Percentiles rank a stretch among this genome's conserved stretches.
Conservation (phyloP, 257 asterid species). For the Ballota nigra region DNA sequence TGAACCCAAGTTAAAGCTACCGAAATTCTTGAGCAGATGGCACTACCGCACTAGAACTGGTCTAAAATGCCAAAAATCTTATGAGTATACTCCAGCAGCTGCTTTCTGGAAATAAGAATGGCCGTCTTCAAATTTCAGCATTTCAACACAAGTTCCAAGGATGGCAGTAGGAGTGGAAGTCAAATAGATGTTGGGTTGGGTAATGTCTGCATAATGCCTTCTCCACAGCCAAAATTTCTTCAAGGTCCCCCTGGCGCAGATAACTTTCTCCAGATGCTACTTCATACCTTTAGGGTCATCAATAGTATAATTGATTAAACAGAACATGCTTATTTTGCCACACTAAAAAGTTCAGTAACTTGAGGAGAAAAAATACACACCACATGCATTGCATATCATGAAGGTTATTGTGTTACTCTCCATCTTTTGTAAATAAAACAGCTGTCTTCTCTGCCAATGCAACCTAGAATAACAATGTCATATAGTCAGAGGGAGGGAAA, state of each 20-base stretch:
- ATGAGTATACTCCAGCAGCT: slow-evolving; percentile 85
- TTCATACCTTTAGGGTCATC: slow-evolving; percentile 70
- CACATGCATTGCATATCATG: slow-evolving; percentile 99
- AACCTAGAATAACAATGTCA: slow-evolving; percentile 49
- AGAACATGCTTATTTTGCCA: slow-evolving; percentile 3
- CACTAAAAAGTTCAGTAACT: slow-evolving; percentile 1
- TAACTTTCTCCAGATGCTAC: slow-evolving; percentile 95
- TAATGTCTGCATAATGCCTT: slow-evolving; percentile 94
- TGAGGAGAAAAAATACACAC: slow-evolving; percentile 41
- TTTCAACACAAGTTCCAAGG: slow-evolving; percentile 83
- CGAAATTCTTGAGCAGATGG: neutral
- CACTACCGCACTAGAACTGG: neutral
- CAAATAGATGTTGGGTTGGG: slow-evolving; percentile 96
- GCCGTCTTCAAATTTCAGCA: slow-evolving; percentile 91
- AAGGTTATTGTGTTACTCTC: slow-evolving; percentile 94
- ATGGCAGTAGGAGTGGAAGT: slow-evolving; percentile 97
- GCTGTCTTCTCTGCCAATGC: slow-evolving; percentile 93
- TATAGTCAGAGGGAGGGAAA: slow-evolving; percentile 7
- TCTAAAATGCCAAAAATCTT: slow-evolving; percentile 44
- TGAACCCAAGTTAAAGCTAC: neutral
- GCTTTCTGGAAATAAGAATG: slow-evolving; percentile 92
- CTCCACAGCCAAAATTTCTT: slow-evolving; percentile 93
- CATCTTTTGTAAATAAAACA: slow-evolving; percentile 92
- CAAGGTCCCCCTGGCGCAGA: slow-evolving; percentile 92
- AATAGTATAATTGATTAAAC: slow-evolving; percentile 13